Evolutionary conservation across 768 basidiomycete genomes (phyloP).

Genomic region (Boletus edulis): DNA sequence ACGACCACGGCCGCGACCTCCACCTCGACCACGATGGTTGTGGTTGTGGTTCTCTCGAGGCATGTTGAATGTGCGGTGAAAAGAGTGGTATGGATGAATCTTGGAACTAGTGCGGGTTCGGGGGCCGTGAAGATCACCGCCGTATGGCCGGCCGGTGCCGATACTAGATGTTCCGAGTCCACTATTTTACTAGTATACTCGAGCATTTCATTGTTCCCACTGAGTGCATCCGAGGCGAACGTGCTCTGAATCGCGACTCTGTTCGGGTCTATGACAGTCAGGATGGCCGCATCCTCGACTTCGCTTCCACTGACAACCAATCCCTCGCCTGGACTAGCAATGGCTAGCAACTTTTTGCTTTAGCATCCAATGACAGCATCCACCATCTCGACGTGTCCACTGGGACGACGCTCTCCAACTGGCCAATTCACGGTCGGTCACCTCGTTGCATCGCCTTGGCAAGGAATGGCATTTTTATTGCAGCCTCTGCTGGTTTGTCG

Average conservation of each 20-base stretch:
- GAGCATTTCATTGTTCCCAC: too few relatives aligned
- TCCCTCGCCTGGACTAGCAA: not conserved
- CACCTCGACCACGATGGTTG: slow-evolving; percentile 21
- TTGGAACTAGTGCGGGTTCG: too few relatives aligned
- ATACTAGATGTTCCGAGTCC: too few relatives aligned
- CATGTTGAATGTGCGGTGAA: slow-evolving; percentile 4
- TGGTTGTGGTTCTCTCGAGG: slow-evolving; percentile 16
- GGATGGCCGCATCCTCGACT: too few relatives aligned
- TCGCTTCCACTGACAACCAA: not conserved
- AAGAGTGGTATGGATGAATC: not conserved
- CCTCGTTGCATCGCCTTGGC: not conserved
- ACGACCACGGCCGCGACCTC: slow-evolving; percentile 24
- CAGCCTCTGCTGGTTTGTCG: not conserved
- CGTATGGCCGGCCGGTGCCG: not conserved
- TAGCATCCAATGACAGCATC: not conserved
- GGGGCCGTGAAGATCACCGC: too few relatives aligned
- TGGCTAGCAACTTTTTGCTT: not conserved
- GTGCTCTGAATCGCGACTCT: not conserved
- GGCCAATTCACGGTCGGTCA: not conserved
- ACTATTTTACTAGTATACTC: too few relatives aligned
- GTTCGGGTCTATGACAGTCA: not conserved
- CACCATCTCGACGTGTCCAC: not conserved
- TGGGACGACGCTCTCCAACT: not conserved
- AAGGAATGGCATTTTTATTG: not conserved
- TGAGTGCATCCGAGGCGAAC: too few relatives aligned